Conservation (phyloP, 1,284 basidiomycete species). For the Ceratobasidium sp. region DNA sequence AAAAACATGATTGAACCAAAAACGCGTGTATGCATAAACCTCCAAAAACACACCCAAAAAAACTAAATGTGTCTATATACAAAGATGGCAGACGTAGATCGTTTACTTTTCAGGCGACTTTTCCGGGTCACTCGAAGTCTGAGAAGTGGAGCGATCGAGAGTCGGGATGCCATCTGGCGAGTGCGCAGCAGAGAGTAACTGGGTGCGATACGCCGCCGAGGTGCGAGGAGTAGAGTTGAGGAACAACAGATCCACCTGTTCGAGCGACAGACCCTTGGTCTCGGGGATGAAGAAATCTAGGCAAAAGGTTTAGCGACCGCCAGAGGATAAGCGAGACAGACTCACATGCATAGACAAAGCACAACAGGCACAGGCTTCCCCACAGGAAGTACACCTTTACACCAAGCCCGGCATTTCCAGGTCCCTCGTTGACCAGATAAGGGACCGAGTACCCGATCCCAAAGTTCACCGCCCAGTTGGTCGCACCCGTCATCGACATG, state of each 20-base stretch:
- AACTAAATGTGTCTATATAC: background rate
- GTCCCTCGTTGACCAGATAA: slow-evolving; percentile 64
- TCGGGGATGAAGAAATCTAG: slow-evolving; percentile 51
- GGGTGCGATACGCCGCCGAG: slow-evolving; percentile 60
- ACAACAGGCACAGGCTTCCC: slow-evolving; percentile 52
- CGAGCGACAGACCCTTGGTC: slow-evolving; percentile 78
- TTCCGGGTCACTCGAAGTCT: slow-evolving; percentile 23
- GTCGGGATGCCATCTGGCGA: background rate
- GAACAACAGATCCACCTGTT: slow-evolving; percentile 76
- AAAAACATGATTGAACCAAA: slow-evolving; percentile 14
- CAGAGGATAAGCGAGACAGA: background rate
- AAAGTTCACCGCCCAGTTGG: slow-evolving; percentile 80
- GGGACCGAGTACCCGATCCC: slow-evolving; percentile 74
- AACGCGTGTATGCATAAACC: slow-evolving; percentile 9
- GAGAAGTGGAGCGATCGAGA: slow-evolving; percentile 12
- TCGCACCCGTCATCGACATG: slow-evolving; percentile 77
- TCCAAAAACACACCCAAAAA: background rate
- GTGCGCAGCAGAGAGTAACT: background rate
- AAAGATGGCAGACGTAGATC: background rate
- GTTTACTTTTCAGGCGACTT: slow-evolving; percentile 13
- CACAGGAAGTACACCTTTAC: slow-evolving; percentile 66
- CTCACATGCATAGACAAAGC: slow-evolving; percentile 40
- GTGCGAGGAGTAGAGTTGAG: slow-evolving; percentile 64
- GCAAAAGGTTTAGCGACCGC: background rate
- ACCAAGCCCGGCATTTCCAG: slow-evolving; percentile 57